Evolutionary conservation across 257 asterid genomes (phyloP).

Genomic region (Capsicum pubescens): DNA sequence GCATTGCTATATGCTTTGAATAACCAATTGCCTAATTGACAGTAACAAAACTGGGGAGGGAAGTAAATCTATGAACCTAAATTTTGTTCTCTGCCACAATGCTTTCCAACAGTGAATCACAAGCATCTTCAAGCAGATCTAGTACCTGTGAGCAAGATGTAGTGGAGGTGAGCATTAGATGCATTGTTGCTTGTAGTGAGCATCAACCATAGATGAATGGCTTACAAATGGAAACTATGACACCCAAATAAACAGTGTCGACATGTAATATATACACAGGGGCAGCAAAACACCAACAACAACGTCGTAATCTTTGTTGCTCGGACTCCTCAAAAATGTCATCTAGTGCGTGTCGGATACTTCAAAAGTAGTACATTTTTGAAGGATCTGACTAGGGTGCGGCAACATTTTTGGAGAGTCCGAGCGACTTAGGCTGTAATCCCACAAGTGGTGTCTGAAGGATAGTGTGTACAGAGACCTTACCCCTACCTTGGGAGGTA

Average conservation of each 20-base stretch:
- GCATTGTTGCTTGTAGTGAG: not conserved
- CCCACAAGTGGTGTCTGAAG: too few relatives aligned
- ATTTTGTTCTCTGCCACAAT: constrained; percentile 44
- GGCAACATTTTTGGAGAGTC: too few relatives aligned
- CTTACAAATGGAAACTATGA: not conserved
- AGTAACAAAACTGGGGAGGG: not conserved
- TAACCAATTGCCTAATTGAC: not conserved
- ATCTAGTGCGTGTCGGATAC: too few relatives aligned
- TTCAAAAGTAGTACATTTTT: too few relatives aligned
- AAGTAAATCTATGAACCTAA: constrained; percentile 33
- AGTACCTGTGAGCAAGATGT: constrained; percentile 61
- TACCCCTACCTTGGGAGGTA: too few relatives aligned
- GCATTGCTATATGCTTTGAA: not conserved
- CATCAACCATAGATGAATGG: not conserved
- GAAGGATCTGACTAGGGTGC: too few relatives aligned
- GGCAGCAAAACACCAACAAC: not conserved
- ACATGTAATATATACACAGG: not conserved
- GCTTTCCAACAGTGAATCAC: constrained; percentile 70
- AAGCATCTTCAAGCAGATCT: constrained; percentile 90
- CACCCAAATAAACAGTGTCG: not conserved
- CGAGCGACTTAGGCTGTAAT: too few relatives aligned
- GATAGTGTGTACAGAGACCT: too few relatives aligned
- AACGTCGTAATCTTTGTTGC: too few relatives aligned
- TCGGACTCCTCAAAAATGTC: too few relatives aligned
- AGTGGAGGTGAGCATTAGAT: not conserved